Percentiles rank a stretch among this genome's conserved stretches.
Evolutionary conservation across 345 rosid genomes (phyloP).

Genomic region (Aegle marmelos): DNA sequence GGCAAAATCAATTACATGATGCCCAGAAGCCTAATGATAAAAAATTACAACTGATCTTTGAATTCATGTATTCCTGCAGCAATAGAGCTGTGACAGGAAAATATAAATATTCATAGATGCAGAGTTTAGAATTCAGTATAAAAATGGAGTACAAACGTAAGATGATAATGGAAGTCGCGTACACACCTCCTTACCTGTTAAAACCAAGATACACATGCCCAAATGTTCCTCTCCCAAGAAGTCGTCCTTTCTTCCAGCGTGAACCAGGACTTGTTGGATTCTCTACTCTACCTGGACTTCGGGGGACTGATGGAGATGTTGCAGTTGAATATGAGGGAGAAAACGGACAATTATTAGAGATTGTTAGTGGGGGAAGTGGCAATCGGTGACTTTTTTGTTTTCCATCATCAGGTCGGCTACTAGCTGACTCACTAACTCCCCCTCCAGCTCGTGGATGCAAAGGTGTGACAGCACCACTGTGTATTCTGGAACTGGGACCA

Average conservation of each 20-base stretch:
- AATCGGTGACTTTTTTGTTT: constrained; percentile 83
- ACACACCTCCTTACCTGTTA: constrained; percentile 44
- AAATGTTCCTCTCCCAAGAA: constrained; percentile 64
- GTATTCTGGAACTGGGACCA: constrained; percentile 95
- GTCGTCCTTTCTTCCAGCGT: constrained; percentile 62
- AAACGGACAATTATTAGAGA: constrained; percentile 71
- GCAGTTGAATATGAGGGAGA: constrained; percentile 87
- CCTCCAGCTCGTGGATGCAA: constrained; percentile 92
- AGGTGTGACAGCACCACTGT: constrained; percentile 98
- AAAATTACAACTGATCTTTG: background rate
- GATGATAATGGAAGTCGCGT: background rate
- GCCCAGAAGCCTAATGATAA: background rate
- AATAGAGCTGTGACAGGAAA: background rate
- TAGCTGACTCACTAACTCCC: constrained; percentile 58
- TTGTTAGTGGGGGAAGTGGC: constrained; percentile 83
- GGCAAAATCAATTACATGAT: background rate
- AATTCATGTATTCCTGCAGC: constrained; percentile 2
- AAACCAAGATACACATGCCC: constrained; percentile 72
- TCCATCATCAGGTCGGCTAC: constrained; percentile 71
- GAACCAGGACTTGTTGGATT: constrained; percentile 67
- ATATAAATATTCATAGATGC: background rate
- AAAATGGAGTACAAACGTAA: background rate
- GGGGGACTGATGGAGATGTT: constrained; percentile 90
- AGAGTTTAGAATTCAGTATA: background rate
- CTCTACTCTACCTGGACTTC: constrained; percentile 92